Percentiles rank a stretch among this genome's conserved stretches.
phyloP scores from a whole-genome alignment of 83 land plant species.

The Thuja plicata region DNA sequence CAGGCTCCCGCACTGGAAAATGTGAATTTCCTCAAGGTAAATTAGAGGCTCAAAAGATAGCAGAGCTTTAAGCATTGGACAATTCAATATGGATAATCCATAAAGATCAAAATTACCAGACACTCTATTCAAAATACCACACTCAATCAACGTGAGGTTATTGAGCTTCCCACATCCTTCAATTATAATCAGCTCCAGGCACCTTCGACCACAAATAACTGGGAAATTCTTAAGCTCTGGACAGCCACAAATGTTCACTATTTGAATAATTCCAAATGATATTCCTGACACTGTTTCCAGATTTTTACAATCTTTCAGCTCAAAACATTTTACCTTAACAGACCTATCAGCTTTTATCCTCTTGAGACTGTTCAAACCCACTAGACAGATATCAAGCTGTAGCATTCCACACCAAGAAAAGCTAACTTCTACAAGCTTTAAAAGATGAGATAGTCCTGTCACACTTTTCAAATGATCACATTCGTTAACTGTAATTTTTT shows the following conservation, averaged over 20 bases:
- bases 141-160: neutral
- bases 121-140: neutral
- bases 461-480: no score
- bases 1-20: neutral
- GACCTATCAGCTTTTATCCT: neutral
- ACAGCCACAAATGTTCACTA: neutral
- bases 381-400: neutral
- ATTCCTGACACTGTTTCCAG: neutral
- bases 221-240: neutral
- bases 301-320: neutral
- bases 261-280: no score
- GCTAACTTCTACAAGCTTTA: no score
- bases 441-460: no score
- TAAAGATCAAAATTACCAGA: neutral
- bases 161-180: neutral
- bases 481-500: no score
- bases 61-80: neutral
- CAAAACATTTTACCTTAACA: neutral
- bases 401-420: no score
- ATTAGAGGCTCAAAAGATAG: neutral
- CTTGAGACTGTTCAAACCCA: neutral
- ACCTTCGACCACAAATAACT: no score
- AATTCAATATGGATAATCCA: neutral
- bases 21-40: neutral
- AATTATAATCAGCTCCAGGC: neutral